Evolutionary conservation across 345 rosid species (phyloP), one percentile per base, ranked within the genome.

Genomic region (Limnanthes douglasii): DNA sequence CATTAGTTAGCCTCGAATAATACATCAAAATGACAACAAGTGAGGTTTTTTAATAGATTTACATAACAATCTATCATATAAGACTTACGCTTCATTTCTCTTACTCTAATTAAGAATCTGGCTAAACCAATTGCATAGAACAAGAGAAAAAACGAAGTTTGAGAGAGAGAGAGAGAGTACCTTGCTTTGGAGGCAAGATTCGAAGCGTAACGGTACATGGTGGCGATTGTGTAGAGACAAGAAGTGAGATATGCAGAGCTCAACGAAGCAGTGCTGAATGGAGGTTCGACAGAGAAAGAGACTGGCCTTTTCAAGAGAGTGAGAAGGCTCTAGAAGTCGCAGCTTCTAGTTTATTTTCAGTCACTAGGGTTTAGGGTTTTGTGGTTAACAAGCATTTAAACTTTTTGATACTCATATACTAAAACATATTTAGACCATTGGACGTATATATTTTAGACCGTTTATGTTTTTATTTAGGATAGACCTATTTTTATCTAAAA

Each of bases 151-250:
- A 38, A 39, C 43, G 15, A 1, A 19, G 12, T n/a, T 2, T 10
- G n/a, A 16, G 0, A 22, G 7, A 37, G 38, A 23, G 50, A 19
- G 5, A 3, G 50, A 56, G 45, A 37, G 42, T 44, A 57, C 62
- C 62, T 50, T 19, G 62, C 29, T 33, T 57, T 50, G 6, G 62
- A 50, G 50, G 52, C 62, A 57, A 57, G 35, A 46, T n/a, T 50
- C 27, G 39, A 8, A 56, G 27, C 43, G 11, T 43, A 31, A 0
- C 62, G 57, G 50, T 57, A 44, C 62, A 57, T 57, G 50, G 28
- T 42, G 43, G 23, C 22, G 11, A 24, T 41, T 45, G 22, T 13
- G 25, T 31, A 16, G 17, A 33, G 18, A n/a, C 19, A 10, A n/a
- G 18, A 30, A 18, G 34, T 17, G 45, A 48, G 3, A 10, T 9